Evolutionary conservation across 805 yeast species (phyloP).

Genomic region (Suhomyces xylopsoci): DNA sequence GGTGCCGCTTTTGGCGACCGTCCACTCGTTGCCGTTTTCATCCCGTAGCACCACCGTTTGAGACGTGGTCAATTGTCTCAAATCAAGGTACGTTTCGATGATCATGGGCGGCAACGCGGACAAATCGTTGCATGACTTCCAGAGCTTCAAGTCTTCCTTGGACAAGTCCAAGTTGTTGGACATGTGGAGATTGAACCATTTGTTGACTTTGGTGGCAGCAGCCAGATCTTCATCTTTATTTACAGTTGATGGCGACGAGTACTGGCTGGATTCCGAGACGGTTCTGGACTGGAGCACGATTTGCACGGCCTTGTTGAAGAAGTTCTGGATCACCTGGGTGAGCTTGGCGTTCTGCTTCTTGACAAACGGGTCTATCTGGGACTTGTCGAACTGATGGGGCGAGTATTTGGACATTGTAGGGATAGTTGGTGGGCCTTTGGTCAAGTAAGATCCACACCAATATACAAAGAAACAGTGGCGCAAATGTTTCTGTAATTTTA

Average conservation of each 20-base stretch:
- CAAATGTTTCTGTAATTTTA: not conserved
- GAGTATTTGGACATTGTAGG: not conserved
- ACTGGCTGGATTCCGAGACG: conserved; percentile 17
- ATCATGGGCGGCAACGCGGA: conserved; percentile 72
- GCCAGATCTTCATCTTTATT: conserved; percentile 11
- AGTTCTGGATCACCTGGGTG: conserved; percentile 52
- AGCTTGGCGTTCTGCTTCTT: conserved; percentile 31
- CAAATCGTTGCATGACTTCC: conserved; percentile 51
- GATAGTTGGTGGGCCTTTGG: not conserved
- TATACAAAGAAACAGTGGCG: not conserved
- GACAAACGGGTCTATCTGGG: conserved; percentile 10
- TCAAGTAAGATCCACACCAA: not conserved
- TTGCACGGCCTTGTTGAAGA: conserved; percentile 62
- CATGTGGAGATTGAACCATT: conserved; percentile 63
- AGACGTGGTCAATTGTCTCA: conserved; percentile 52
- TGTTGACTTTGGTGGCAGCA: conserved; percentile 38
- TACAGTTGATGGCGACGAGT: conserved; percentile 9
- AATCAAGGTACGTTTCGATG: conserved; percentile 76
- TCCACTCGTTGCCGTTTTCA: conserved; percentile 50
- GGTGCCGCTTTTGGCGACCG: conserved; percentile 53
- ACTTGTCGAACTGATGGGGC: not conserved
- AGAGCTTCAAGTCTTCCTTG: conserved; percentile 58
- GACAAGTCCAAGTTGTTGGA: conserved; percentile 27
- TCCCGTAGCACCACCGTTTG: conserved; percentile 62
- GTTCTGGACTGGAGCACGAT: conserved; percentile 50